phyloP scores from a whole-genome alignment of 345 rosid genomes.

The Hypericum perforatum region DNA sequence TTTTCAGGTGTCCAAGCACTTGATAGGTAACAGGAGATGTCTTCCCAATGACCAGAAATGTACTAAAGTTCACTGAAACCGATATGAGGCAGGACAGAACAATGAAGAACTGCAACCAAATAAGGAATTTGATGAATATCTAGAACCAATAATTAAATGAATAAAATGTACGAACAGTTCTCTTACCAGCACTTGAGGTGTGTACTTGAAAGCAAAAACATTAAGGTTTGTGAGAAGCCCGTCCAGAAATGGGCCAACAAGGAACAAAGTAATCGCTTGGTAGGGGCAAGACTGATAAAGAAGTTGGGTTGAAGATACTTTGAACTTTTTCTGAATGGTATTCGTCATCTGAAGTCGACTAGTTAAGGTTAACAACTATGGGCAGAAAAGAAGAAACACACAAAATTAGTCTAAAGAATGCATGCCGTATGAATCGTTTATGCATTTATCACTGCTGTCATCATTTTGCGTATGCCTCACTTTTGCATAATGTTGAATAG shows the following conservation, averaged over 20 bases:
- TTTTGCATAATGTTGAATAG: no score
- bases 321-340: slow-evolving; percentile 98
- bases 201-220: slow-evolving; percentile 95
- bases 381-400: slow-evolving; percentile 7
- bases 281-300: slow-evolving; percentile 98
- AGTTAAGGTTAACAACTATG: slow-evolving; percentile 40
- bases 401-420: not conserved
- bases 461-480: no score
- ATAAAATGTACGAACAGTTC: not conserved
- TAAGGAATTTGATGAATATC: slow-evolving; percentile 5
- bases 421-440: no score
- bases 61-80: slow-evolving; percentile 98
- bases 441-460: no score
- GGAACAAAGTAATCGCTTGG: slow-evolving; percentile 85
- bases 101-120: slow-evolving; percentile 88
- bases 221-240: slow-evolving; percentile 83
- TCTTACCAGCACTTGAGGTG: slow-evolving; percentile 94
- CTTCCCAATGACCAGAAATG: slow-evolving; percentile 95
- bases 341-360: slow-evolving; percentile 75
- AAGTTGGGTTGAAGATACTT: slow-evolving; percentile 97
- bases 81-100: slow-evolving; percentile 97
- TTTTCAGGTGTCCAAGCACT: slow-evolving; percentile 97
- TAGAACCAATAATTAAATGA: slow-evolving; percentile 5
- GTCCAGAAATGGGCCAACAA: slow-evolving; percentile 92
- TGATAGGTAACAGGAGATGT: slow-evolving; percentile 99